Base-by-base conservation (phyloP, 1,139 yeast genomes). In the Saccharomyces hybrid region DNA sequence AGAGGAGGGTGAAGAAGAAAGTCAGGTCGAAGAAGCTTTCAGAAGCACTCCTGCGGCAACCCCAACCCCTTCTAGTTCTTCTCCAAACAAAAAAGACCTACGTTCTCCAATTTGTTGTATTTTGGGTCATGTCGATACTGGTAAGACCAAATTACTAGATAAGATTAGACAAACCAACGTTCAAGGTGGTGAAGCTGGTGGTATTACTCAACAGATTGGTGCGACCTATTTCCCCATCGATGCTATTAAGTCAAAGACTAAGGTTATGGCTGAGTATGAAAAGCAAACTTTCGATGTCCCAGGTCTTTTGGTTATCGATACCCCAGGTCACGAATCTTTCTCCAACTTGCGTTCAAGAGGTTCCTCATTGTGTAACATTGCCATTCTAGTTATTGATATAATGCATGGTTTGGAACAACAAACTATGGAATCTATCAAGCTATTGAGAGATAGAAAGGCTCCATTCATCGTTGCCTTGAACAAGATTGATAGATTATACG, bases 161-260 rank as follows among this genome's bases (percentile, higher is more conserved):
- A 95, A 93, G 74, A 84, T 93, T 63, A 95, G 99, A 78, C 97
- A 93, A 78, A 95, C 98, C 50, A 93, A 93, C 68, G 99, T 93
- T 58, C 99, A 93, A 78, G 99, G 97, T 73, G 99, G 99, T 70
- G 99, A 93, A 78, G 99, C 99, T 55, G 99, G 99, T 78, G 99
- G 99, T 79, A 95, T 93, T 71, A 93, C 99, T 62, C 99, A 93
- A 80, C 99, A 93, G 75, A 93, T 93, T 70, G 99, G 99, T 82
- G 99, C 99, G 52, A 95, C 99, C 26, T 95, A 91, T 74, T 95
- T 93, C 88, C 99, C 99, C 57, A 91, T 93, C 64, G 95, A 87
- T 34, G 89, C 98, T 47, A 89, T 93, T 68, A 84, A 84, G 73
- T 83, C 83, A 68, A 95, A 95, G 77, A 93, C 98, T 47, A 86